A percentile compares a stretch with the other conserved stretches of the same genome.
phyloP scores from a whole-genome alignment of 1,284 basidiomycete genomes.

The Ustilago tritici region DNA sequence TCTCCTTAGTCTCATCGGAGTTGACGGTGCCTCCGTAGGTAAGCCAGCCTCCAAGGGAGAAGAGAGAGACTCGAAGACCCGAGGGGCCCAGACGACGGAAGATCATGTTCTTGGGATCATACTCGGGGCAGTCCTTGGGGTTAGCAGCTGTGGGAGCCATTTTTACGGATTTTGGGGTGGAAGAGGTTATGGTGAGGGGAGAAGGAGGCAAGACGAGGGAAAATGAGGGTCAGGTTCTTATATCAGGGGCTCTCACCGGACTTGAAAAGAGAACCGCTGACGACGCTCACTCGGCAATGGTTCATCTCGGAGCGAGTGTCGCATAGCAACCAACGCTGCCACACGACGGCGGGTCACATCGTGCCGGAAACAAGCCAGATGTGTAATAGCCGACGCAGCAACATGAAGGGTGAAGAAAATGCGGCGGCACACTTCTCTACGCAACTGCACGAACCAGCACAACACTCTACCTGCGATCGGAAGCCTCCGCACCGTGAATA shows the following conservation, averaged over 20 bases:
- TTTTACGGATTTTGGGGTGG: conserved; percentile 1
- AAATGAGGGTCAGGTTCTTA: neutral
- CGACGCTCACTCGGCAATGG: conserved; percentile 5
- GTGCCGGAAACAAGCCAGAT: neutral
- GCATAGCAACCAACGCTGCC: neutral
- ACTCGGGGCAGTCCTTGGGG: conserved; percentile 52
- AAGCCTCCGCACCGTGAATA: conserved; percentile 19
- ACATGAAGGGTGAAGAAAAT: neutral
- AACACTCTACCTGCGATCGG: conserved; percentile 4
- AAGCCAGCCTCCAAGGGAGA: conserved; percentile 59
- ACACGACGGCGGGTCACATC: neutral
- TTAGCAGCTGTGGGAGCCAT: conserved; percentile 56
- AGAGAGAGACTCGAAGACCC: conserved; percentile 58
- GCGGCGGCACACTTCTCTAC: neutral
- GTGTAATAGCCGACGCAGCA: conserved; percentile 12
- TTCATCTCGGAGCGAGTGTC: conserved; percentile 16
- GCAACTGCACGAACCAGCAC: conserved; percentile 22
- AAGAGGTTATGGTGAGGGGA: neutral
- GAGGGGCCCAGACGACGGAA: conserved; percentile 57
- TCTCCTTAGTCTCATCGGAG: conserved; percentile 48
- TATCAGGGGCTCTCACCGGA: neutral
- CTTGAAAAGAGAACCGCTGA: neutral
- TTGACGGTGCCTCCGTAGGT: conserved; percentile 57
- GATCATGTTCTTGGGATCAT: conserved; percentile 64
- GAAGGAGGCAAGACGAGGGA: neutral